Conservation (phyloP, 495 filamentous ascomycete genomes). For the Cetradonia linearis region DNA sequence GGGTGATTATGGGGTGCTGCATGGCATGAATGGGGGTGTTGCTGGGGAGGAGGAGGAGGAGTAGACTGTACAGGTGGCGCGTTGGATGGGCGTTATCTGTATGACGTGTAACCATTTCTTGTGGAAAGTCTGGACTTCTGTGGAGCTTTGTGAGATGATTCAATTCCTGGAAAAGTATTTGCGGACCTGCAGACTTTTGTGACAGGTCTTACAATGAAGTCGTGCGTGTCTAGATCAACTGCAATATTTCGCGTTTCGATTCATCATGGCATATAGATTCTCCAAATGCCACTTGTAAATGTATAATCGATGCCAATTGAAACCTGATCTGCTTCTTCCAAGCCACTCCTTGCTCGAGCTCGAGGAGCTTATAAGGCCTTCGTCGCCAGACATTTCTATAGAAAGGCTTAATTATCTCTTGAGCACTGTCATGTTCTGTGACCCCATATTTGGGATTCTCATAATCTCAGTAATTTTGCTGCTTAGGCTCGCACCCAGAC, state of each 20-base stretch:
- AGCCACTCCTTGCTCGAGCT: not conserved
- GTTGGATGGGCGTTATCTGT: not conserved
- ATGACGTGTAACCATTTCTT: not conserved
- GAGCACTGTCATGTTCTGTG: not conserved
- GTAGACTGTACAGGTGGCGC: not conserved
- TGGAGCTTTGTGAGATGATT: not conserved
- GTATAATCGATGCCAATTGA: not conserved
- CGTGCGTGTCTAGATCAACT: too few species aligned
- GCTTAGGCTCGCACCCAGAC: not conserved
- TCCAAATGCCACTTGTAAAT: not conserved
- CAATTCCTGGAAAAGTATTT: not conserved
- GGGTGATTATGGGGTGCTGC: conserved; percentile 31
- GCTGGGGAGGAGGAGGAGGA: conserved; percentile 26
- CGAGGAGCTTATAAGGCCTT: not conserved
- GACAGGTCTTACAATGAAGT: not conserved
- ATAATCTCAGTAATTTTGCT: not conserved
- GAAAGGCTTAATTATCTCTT: not conserved
- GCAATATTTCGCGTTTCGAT: not conserved
- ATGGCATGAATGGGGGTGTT: conserved; percentile 44
- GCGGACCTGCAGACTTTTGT: too few species aligned
- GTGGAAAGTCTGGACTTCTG: not conserved
- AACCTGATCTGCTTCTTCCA: not conserved
- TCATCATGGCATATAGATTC: not conserved
- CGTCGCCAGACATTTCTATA: not conserved
- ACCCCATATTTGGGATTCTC: not conserved